Evolutionary conservation across 208 protist genomes (phyloP).

Genomic region (Acanthamoeba castellanii): DNA sequence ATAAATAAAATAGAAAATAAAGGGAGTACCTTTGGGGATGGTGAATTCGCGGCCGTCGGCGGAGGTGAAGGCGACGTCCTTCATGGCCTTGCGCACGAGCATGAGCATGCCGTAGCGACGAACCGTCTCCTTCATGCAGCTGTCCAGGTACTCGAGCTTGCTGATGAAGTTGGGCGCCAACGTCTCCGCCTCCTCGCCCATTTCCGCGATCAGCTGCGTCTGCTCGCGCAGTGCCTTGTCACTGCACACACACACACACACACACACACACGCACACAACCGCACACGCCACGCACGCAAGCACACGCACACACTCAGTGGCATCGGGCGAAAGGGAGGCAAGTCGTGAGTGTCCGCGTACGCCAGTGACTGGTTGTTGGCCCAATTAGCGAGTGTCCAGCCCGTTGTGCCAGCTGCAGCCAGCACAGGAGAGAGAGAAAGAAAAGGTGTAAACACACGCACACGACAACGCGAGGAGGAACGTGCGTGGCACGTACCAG

Average conservation of each 20-base stretch:
- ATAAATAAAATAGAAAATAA: too few species aligned
- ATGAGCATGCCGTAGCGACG: constrained; percentile 7
- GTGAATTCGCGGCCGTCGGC: not conserved
- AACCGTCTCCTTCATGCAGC: constrained; percentile 50
- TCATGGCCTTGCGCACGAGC: constrained; percentile 38
- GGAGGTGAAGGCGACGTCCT: constrained; percentile 13
- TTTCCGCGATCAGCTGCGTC: not conserved
- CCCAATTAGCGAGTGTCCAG: not conserved
- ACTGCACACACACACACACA: too few species aligned
- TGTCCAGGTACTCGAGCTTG: constrained; percentile 35
- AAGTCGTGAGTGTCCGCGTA: too few species aligned
- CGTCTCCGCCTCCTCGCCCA: not conserved
- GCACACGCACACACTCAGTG: too few species aligned
- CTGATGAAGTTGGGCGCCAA: not conserved
- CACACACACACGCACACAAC: too few species aligned
- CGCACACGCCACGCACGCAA: too few species aligned
- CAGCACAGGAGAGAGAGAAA: not conserved
- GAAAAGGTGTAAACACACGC: not conserved
- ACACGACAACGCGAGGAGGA: too few species aligned
- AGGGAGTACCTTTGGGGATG: not conserved
- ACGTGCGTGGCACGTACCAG: not conserved
- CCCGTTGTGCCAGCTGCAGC: not conserved
- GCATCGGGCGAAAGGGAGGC: too few species aligned
- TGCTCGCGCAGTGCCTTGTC: not conserved
- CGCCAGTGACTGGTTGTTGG: not conserved